Evolutionary conservation across 768 basidiomycete genomes (phyloP).

Genomic region (Crepidotus variabilis): DNA sequence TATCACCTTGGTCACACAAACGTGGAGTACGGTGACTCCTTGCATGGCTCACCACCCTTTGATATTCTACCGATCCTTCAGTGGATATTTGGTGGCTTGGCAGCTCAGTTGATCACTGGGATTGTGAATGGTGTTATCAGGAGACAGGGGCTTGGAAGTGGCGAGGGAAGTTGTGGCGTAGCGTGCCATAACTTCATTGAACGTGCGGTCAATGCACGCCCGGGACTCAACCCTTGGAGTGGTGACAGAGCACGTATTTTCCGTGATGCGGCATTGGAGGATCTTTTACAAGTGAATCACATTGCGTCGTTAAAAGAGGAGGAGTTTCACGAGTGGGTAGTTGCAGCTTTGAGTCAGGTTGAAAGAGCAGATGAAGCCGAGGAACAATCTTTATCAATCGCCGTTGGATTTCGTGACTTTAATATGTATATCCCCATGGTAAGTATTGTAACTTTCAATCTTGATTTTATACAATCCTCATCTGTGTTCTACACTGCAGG

Average conservation of each 20-base stretch:
- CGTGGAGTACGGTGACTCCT: slow-evolving; percentile 15
- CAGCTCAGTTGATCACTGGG: background rate
- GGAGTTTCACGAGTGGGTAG: background rate
- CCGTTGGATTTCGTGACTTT: background rate
- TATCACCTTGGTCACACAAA: background rate
- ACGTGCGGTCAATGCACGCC: background rate
- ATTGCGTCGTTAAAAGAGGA: background rate
- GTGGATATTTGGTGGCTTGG: slow-evolving; percentile 16
- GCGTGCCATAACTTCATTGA: slow-evolving; percentile 16
- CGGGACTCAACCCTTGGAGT: slow-evolving; percentile 6
- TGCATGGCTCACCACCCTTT: slow-evolving; percentile 1
- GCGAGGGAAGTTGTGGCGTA: slow-evolving; percentile 18
- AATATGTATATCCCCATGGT: background rate
- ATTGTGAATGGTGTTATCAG: slow-evolving; percentile 3
- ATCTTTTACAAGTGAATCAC: background rate
- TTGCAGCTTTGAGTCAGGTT: background rate
- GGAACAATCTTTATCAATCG: background rate
- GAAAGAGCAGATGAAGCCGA: background rate
- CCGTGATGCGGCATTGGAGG: slow-evolving; percentile 9
- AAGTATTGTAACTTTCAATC: background rate
- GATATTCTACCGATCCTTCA: slow-evolving; percentile 9
- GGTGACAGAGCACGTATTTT: slow-evolving; percentile 5
- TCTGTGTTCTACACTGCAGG: no score
- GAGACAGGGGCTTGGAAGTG: slow-evolving; percentile 9
- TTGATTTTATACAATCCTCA: background rate